Conservation (phyloP, 2,329 filamentous ascomycete species). For the Davidsoniella australis region DNA sequence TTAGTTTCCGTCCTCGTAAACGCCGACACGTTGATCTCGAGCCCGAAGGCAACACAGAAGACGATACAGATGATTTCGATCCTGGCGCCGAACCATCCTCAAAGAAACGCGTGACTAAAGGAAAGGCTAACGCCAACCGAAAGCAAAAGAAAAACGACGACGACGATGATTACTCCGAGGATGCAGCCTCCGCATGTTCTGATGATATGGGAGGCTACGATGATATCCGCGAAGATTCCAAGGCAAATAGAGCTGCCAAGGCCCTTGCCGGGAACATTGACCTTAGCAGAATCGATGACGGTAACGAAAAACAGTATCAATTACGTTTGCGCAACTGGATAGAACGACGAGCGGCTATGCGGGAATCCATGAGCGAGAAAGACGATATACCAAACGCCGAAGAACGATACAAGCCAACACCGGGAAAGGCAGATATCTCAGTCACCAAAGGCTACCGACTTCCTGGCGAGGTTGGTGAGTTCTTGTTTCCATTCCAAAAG, state of each 20-base stretch:
- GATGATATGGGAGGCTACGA: constrained; percentile 10
- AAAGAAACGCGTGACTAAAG: constrained; percentile 18
- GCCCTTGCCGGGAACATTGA: constrained; percentile 22
- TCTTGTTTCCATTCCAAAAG: constrained; percentile 91
- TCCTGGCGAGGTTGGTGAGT: constrained; percentile 83
- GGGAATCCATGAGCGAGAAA: constrained; percentile 17
- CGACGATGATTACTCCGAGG: constrained; percentile 3
- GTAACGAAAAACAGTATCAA: constrained; percentile 69
- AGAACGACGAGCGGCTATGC: constrained; percentile 9
- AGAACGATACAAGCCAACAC: constrained; percentile 78
- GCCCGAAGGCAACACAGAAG: neutral
- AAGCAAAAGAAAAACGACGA: constrained; percentile 2
- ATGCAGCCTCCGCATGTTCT: neutral
- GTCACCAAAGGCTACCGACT: constrained; percentile 63
- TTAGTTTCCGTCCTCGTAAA: constrained; percentile 7
- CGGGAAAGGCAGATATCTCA: constrained; percentile 57
- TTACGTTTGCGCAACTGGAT: constrained; percentile 62
- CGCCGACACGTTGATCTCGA: constrained; percentile 4
- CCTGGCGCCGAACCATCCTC: constrained; percentile 14
- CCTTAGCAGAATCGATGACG: constrained; percentile 59
- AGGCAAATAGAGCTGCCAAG: constrained; percentile 9
- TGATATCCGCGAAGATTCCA: constrained; percentile 8
- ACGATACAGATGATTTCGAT: constrained; percentile 26
- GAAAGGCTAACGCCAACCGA: neutral
- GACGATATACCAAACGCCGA: constrained; percentile 25